Evolutionary conservation across 306 rosid species (phyloP).

Genomic region (Cucumis cinereus): DNA sequence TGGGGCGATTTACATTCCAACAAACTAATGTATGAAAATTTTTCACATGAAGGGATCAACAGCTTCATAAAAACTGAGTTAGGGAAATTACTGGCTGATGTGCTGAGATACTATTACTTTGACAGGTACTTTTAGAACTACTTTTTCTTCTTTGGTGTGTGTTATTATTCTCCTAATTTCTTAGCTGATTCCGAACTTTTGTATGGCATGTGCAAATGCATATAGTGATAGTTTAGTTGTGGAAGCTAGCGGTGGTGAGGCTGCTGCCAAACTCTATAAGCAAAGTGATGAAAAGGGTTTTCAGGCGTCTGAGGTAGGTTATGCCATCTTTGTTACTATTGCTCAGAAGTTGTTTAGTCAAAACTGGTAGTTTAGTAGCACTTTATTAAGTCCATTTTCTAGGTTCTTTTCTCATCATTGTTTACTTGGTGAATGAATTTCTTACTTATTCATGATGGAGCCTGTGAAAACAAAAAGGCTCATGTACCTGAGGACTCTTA

Average conservation of each 20-base stretch:
- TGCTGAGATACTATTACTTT: slow-evolving; percentile 71
- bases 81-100: slow-evolving; percentile 68
- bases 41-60: slow-evolving; percentile 46
- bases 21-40: background rate
- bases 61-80: slow-evolving; percentile 51
- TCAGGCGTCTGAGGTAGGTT: slow-evolving; percentile 52
- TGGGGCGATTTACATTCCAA: background rate
- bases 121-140: slow-evolving; percentile 45
- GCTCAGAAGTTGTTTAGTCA: background rate
- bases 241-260: slow-evolving; percentile 66
- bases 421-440: background rate
- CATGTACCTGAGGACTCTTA: background rate
- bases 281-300: slow-evolving; percentile 48
- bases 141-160: background rate
- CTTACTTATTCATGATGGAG: background rate
- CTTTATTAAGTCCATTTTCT: background rate
- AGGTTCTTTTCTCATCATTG: background rate
- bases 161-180: slow-evolving; percentile 5
- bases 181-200: slow-evolving; percentile 15
- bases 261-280: slow-evolving; percentile 41
- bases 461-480: background rate
- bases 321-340: slow-evolving; percentile 4
- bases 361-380: background rate
- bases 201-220: slow-evolving; percentile 13
- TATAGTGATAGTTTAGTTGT: slow-evolving; percentile 58